A percentile compares a stretch with the other conserved stretches of the same genome.
phyloP scores from a whole-genome alignment of 2,329 filamentous ascomycete genomes.

The Hortaea werneckii region DNA sequence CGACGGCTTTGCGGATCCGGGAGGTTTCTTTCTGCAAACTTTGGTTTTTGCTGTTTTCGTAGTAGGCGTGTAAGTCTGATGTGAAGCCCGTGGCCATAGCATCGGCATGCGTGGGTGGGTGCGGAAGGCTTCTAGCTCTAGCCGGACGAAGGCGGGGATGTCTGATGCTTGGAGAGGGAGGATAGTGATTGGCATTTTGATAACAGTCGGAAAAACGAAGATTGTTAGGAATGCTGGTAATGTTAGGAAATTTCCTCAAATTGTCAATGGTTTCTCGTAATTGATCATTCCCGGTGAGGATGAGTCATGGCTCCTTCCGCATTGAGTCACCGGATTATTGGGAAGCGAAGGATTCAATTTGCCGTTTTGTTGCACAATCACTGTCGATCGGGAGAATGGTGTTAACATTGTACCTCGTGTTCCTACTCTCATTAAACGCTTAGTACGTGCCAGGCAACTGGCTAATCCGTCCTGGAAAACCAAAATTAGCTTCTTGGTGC shows the following conservation, averaged over 20 bases:
- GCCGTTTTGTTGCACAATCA: too few species aligned
- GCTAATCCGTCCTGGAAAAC: not conserved
- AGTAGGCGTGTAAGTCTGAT: slow-evolving; percentile 15
- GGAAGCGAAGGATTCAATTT: too few species aligned
- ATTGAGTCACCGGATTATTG: too few species aligned
- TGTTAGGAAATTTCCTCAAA: too few species aligned
- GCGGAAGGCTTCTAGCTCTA: slow-evolving; percentile 18
- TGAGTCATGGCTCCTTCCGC: too few species aligned
- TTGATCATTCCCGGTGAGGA: too few species aligned
- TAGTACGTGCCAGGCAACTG: not conserved
- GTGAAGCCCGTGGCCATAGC: slow-evolving; percentile 16
- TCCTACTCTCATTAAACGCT: too few species aligned
- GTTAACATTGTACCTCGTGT: too few species aligned
- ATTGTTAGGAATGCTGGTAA: too few species aligned
- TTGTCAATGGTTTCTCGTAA: too few species aligned
- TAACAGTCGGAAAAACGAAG: not conserved
- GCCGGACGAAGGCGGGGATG: slow-evolving; percentile 11
- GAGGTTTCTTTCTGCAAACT: slow-evolving; percentile 6
- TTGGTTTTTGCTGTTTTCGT: slow-evolving; percentile 7
- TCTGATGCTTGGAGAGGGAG: slow-evolving; percentile 9
- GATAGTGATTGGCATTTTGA: slow-evolving; percentile 11
- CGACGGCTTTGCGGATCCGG: slow-evolving; percentile 14
- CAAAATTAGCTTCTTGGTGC: too few species aligned
- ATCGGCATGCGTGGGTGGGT: slow-evolving; percentile 16
- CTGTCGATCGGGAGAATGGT: too few species aligned